Conservation (phyloP, 495 filamentous ascomycete genomes). For the Aspergillus bertholletiae region DNA sequence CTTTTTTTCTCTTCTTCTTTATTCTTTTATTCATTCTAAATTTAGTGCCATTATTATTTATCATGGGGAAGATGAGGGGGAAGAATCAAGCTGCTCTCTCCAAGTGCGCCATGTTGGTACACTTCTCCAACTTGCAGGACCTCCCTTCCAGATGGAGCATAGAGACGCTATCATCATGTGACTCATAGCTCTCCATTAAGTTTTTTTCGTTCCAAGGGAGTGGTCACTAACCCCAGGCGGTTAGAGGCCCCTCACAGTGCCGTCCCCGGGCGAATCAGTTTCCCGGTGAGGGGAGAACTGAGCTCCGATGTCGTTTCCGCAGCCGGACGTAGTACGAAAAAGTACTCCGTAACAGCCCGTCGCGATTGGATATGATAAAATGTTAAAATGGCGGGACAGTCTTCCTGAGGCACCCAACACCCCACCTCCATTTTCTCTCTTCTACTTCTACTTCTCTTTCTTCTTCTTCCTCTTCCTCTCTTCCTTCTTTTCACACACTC, state of each 20-base stretch:
- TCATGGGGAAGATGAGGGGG: too few species aligned
- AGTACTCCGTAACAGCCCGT: background rate
- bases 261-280: background rate
- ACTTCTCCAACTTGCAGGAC: too few species aligned
- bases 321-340: slow-evolving; percentile 1
- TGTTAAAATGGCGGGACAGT: slow-evolving; percentile 6
- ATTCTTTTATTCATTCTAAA: too few species aligned
- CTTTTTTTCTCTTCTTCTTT: background rate
- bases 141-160: too few species aligned
- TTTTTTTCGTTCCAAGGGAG: too few species aligned
- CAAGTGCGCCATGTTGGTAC: too few species aligned
- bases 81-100: too few species aligned
- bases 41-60: too few species aligned
- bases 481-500: slow-evolving; percentile 2
- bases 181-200: background rate
- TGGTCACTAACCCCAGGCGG: background rate
- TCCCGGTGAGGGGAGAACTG: background rate
- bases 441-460: slow-evolving; percentile 10
- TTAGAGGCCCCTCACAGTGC: too few species aligned
- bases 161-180: background rate
- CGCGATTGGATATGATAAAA: background rate
- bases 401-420: slow-evolving; percentile 16
- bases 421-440: slow-evolving; percentile 3
- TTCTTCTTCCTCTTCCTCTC: slow-evolving; percentile 1
- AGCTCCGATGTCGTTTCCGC: slow-evolving; percentile 18